phyloP scores from a whole-genome alignment of 1,139 yeast genomes.

The Yamadazyma jaroonii region DNA sequence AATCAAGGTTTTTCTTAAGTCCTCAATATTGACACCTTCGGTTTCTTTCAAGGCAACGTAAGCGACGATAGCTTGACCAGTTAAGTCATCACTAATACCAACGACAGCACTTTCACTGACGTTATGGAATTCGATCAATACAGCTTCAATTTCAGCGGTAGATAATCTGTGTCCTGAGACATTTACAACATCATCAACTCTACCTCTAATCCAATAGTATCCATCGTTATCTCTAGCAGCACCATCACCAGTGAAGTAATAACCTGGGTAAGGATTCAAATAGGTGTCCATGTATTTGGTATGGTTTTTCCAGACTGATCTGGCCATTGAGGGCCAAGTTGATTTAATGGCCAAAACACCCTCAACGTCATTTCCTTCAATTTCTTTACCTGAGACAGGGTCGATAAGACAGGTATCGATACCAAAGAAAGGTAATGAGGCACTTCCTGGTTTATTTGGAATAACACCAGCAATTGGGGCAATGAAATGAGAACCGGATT shows the following conservation, averaged over 20 bases:
- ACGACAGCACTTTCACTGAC: constrained; percentile 96
- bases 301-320: constrained; percentile 93
- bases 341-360: constrained; percentile 89
- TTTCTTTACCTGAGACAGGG: constrained; percentile 83
- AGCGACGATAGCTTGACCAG: constrained; percentile 97
- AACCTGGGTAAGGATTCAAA: constrained; percentile 93
- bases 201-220: constrained; percentile 96
- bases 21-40: constrained; percentile 48
- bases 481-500: constrained; percentile 93
- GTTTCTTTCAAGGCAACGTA: constrained; percentile 78
- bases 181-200: constrained; percentile 98
- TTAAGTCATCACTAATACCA: constrained; percentile 89
- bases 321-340: constrained; percentile 98
- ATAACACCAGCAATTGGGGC: constrained; percentile 94
- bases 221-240: constrained; percentile 98
- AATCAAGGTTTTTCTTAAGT: constrained; percentile 77
- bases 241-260: constrained; percentile 98
- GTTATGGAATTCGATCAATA: constrained; percentile 71
- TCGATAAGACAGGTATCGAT: constrained; percentile 87
- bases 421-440: constrained; percentile 95
- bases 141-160: constrained; percentile 96
- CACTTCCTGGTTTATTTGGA: constrained; percentile 97
- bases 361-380: constrained; percentile 87
- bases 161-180: constrained; percentile 97
- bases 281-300: constrained; percentile 88